Evolutionary conservation across 139 green algal genomes (phyloP).

Genomic region (Chlamydomonas incerta): DNA sequence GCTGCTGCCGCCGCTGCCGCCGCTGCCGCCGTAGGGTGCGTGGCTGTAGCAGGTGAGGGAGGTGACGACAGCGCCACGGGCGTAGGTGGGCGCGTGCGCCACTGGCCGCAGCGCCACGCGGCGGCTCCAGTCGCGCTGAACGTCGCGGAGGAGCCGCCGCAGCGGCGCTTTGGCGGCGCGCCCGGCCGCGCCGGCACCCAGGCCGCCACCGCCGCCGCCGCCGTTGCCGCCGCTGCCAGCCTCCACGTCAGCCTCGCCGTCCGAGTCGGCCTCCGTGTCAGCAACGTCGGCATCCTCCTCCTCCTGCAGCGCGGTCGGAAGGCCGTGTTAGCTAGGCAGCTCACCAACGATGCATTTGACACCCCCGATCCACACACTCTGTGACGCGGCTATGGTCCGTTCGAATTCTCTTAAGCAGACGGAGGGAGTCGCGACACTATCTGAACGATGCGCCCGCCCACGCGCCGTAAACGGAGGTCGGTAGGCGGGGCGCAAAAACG

Average conservation of each 20-base stretch:
- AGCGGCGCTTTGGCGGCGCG: not conserved
- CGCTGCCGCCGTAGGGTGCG: not conserved
- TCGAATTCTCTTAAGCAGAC: too few species aligned
- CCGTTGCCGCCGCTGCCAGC: not conserved
- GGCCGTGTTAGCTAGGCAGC: not conserved
- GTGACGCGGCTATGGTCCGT: not conserved
- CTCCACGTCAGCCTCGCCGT: not conserved
- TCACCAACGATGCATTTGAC: too few species aligned
- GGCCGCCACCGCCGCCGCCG: not conserved
- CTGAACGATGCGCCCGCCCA: too few species aligned
- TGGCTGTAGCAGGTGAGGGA: not conserved
- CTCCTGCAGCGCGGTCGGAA: not conserved
- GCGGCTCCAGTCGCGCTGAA: not conserved
- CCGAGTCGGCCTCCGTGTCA: too few species aligned
- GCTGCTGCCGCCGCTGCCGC: not conserved
- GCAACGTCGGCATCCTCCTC: too few species aligned
- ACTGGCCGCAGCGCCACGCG: constrained; percentile 3
- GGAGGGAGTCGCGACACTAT: too few species aligned
- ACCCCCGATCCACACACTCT: too few species aligned
- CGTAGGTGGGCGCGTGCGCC: not conserved
- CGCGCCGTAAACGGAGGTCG: too few species aligned
- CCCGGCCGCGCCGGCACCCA: not conserved
- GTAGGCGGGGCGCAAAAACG: too few species aligned
- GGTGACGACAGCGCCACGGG: not conserved
- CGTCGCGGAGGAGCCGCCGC: constrained; percentile 7